Evolutionary conservation across 2,329 filamentous ascomycete genomes (phyloP), one percentile per base, ranked within the genome.

Genomic region (Paracamarosporium sp.): DNA sequence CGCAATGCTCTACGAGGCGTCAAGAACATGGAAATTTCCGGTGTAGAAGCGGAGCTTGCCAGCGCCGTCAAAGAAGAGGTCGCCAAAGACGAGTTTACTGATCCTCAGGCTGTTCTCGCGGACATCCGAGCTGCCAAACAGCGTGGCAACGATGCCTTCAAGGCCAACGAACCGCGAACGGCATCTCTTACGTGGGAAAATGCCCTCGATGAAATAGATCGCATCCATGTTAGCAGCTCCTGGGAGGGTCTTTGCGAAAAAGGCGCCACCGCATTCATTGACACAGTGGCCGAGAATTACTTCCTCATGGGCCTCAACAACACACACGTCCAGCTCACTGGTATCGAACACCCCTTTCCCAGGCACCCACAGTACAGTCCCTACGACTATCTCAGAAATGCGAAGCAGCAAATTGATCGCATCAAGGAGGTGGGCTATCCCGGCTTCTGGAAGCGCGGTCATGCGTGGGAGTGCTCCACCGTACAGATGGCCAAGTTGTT

Each of bases 231-330:
- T 11, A 56, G 56, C 13, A 54, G 20, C 13, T 63, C 62, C 2
- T 68, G 63, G 62, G 22, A 44, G 2, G 36, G 28, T 4, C 31
- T 67, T n/a, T 30, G 52, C 13, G 38, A 33, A 9, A 15, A 40
- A 33, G 61, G 62, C 13, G 56, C 56, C 1, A 24, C 51, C 3
- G n/a, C 53, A 0, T 68, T 70, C 13, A 38, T 64, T 13, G 30
- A 50, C 4, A 56, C 55, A 15, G 38, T 67, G 1, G 66, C 60
- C 0, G 46, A 62, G 12, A 22, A 63, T 3, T 64, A 65, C 25
- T 67, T 68, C 20, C 30, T 60, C 5, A 55, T 66, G 31, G 58
- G 53, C 12, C 60, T 67, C 20, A 67, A 65, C 35, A 55, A 59
- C n/a, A 54, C 46, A 7, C 64, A 64, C 24, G 15, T 62, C 15